A percentile compares a stretch with the other conserved stretches of the same genome.
phyloP scores from a whole-genome alignment of 345 rosid genomes.

The Euphorbia pulcherrima region DNA sequence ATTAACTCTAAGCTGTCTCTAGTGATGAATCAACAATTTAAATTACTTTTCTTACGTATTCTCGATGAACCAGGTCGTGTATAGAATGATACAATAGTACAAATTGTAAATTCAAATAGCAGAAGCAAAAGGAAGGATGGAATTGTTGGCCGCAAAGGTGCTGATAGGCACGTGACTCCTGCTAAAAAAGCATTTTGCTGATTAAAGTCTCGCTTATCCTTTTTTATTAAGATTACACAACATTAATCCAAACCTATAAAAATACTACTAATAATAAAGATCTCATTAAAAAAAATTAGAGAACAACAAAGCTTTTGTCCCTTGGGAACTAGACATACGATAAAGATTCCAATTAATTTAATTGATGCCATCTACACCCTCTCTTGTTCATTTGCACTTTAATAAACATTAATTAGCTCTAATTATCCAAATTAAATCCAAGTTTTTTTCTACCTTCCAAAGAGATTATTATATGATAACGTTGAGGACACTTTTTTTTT shows the following conservation, averaged over 20 bases:
- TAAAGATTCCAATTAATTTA: conserved; percentile 25
- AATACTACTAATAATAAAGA: neutral
- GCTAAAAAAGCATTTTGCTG: no score
- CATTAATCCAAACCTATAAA: conserved; percentile 1
- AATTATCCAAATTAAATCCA: conserved; percentile 1
- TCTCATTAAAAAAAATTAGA: neutral
- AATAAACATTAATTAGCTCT: neutral
- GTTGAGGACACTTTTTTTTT: no score
- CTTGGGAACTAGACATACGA: conserved; percentile 36
- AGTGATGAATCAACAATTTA: no score
- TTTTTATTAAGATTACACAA: conserved; percentile 18
- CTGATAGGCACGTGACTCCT: conserved; percentile 18
- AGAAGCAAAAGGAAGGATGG: neutral
- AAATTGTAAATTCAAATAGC: no score
- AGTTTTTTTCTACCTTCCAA: neutral
- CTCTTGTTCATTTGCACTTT: neutral
- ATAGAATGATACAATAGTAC: no score
- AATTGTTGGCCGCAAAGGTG: conserved; percentile 26
- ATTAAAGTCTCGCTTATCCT: neutral
- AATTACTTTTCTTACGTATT: no score
- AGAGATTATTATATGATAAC: no score
- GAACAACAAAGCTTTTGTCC: conserved; percentile 22
- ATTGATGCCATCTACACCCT: conserved; percentile 29
- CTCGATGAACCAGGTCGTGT: no score
- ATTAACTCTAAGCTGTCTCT: no score